phyloP scores from a whole-genome alignment of 23 red algal species.

The Gracilariopsis chorda region DNA sequence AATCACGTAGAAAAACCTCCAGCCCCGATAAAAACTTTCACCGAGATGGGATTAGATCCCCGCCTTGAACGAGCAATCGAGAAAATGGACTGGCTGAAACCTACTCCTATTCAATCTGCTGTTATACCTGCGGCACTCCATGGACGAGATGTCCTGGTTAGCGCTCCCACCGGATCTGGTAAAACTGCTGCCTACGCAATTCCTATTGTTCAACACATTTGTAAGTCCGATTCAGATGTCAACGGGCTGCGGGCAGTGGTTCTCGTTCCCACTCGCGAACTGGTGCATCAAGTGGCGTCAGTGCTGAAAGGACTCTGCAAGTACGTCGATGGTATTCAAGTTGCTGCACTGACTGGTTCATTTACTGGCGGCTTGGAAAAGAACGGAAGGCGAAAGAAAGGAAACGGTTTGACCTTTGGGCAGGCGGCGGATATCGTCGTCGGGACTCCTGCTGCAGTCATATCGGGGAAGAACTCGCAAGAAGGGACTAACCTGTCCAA shows the following conservation, averaged over 20 bases:
- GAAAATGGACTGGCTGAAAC: constrained; percentile 60
- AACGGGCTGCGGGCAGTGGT: constrained; percentile 56
- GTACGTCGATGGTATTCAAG: constrained; percentile 52
- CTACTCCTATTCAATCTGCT: constrained; percentile 84
- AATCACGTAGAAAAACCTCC: constrained; percentile 12
- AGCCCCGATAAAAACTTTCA: constrained; percentile 43
- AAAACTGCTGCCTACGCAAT: constrained; percentile 94
- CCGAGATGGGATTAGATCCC: constrained; percentile 76
- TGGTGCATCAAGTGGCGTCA: constrained; percentile 79
- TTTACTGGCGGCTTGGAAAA: neutral
- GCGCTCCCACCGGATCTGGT: constrained; percentile 93
- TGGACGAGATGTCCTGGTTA: constrained; percentile 82
- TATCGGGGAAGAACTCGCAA: neutral
- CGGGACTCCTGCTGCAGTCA: constrained; percentile 78
- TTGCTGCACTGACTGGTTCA: constrained; percentile 26
- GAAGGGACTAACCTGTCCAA: neutral
- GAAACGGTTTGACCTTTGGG: neutral
- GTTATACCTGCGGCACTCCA: constrained; percentile 76
- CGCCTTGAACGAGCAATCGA: constrained; percentile 71
- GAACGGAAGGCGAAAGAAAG: neutral
- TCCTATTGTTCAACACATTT: constrained; percentile 79
- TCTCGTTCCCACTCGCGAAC: constrained; percentile 93
- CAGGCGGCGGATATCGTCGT: constrained; percentile 70
- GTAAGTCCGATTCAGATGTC: neutral
- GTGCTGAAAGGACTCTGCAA: constrained; percentile 54